Evolutionary conservation across 148 eudicot species (phyloP).

Genomic region (Linanthus parryae): DNA sequence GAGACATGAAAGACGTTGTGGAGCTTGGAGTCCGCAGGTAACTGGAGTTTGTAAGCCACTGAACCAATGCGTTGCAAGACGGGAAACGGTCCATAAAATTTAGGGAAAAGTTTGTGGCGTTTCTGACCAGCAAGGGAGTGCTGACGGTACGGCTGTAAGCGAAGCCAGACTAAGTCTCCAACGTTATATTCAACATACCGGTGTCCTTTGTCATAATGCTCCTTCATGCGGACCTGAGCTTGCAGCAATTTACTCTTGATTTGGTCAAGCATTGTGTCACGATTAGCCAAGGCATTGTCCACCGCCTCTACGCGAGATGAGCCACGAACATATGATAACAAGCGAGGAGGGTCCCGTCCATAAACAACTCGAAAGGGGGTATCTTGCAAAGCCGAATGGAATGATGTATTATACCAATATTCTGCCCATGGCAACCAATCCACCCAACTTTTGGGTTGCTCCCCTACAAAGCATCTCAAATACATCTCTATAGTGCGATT

Average conservation of each 20-base stretch:
- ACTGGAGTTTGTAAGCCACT: not conserved
- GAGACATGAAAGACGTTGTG: not conserved
- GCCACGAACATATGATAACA: not conserved
- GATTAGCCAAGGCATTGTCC: not conserved
- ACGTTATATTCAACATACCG: not conserved
- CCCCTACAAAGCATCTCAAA: not conserved
- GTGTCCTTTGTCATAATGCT: not conserved
- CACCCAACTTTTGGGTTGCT: not conserved
- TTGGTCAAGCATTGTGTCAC: not conserved
- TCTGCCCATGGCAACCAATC: not conserved
- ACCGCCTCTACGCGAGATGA: not conserved
- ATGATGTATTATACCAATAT: too few relatives aligned
- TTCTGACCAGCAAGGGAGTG: not conserved
- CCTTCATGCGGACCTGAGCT: not conserved
- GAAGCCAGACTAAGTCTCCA: not conserved
- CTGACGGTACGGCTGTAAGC: not conserved
- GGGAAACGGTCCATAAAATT: not conserved
- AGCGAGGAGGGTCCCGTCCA: not conserved
- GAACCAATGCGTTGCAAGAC: not conserved
- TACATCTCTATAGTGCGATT: too few relatives aligned
- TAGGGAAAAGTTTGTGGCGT: not conserved
- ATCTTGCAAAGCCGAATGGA: not conserved
- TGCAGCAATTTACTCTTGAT: not conserved
- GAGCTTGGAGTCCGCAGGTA: not conserved
- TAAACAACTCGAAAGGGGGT: not conserved